phyloP scores from a whole-genome alignment of 176 grass and related monocot genomes.

The Metroxylon sagu region DNA sequence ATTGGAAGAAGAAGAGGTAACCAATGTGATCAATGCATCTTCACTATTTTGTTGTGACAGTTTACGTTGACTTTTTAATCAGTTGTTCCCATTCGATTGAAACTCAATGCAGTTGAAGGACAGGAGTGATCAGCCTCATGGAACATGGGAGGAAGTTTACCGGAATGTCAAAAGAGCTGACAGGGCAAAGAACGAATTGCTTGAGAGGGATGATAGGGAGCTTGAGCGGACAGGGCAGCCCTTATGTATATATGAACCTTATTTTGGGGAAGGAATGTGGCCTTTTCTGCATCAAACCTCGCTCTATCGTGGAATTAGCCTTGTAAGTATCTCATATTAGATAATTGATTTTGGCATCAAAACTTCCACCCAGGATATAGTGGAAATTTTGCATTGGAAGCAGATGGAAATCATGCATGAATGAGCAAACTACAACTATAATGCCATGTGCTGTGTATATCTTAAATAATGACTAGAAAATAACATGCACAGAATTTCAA shows the following conservation, averaged over 20 bases:
- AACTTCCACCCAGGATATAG: too few relatives aligned
- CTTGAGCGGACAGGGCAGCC: slow-evolving; percentile 92
- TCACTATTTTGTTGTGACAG: background rate
- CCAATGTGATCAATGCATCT: slow-evolving; percentile 1
- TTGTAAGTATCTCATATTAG: slow-evolving; percentile 53
- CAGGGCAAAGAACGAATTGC: slow-evolving; percentile 74
- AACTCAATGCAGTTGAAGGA: slow-evolving; percentile 66
- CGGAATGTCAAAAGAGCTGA: slow-evolving; percentile 87
- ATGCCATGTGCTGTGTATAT: too few relatives aligned
- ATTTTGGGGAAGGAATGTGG: slow-evolving; percentile 92
- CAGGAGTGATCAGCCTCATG: slow-evolving; percentile 71
- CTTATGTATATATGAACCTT: slow-evolving; percentile 97
- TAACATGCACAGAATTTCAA: too few relatives aligned
- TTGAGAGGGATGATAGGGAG: slow-evolving; percentile 88
- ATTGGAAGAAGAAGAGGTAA: slow-evolving; percentile 82
- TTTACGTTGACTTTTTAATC: slow-evolving; percentile 5
- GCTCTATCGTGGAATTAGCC: slow-evolving; percentile 89
- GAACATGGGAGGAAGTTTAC: slow-evolving; percentile 98
- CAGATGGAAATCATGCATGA: background rate
- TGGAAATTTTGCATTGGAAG: background rate
- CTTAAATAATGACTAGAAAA: too few relatives aligned
- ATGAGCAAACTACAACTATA: background rate
- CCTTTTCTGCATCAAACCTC: slow-evolving; percentile 83
- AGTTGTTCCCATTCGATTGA: background rate
- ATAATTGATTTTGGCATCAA: background rate